phyloP scores from a whole-genome alignment of 1,139 yeast genomes.

The Taphrina betulina region DNA sequence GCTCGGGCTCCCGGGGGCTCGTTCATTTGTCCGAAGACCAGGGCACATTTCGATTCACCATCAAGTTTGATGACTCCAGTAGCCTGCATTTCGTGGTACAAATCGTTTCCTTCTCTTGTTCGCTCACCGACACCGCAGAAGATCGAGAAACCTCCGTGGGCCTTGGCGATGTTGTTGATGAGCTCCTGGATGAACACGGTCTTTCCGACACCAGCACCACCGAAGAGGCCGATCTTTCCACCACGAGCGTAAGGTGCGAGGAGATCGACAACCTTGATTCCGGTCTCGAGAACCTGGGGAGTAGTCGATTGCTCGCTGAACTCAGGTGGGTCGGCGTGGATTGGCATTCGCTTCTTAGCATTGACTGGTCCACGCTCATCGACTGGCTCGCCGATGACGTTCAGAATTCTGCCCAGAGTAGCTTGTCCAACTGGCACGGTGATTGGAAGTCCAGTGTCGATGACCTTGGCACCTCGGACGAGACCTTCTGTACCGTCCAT shows the following conservation, averaged over 20 bases:
- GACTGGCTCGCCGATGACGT: conserved; percentile 99
- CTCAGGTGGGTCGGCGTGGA: conserved; percentile 96
- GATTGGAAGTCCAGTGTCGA: conserved; percentile 97
- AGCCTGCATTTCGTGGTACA: conserved; percentile 99
- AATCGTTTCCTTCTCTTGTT: conserved; percentile 99
- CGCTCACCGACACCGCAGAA: conserved; percentile 99
- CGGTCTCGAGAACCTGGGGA: conserved; percentile 98
- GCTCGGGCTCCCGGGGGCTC: conserved; percentile 99
- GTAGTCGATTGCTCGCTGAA: conserved; percentile 96
- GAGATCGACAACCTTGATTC: conserved; percentile 99
- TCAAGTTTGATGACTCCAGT: conserved; percentile 99
- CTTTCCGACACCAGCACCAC: conserved; percentile 99
- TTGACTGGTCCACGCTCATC: conserved; percentile 99
- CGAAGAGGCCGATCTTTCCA: conserved; percentile 99
- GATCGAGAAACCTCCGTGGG: conserved; percentile 99
- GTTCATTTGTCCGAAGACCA: conserved; percentile 99
- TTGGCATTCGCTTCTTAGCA: conserved; percentile 89
- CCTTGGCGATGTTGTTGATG: conserved; percentile 99
- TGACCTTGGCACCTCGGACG: conserved; percentile 91
- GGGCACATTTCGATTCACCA: conserved; percentile 99
- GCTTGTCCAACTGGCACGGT: conserved; percentile 99
- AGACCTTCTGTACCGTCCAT: conserved; percentile 99
- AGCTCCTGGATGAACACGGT: conserved; percentile 99
- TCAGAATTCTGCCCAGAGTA: conserved; percentile 96
- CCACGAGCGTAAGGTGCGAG: conserved; percentile 99